Base-by-base conservation (phyloP, 2,329 filamentous ascomycete genomes). In the Fusarium agapanthi region DNA sequence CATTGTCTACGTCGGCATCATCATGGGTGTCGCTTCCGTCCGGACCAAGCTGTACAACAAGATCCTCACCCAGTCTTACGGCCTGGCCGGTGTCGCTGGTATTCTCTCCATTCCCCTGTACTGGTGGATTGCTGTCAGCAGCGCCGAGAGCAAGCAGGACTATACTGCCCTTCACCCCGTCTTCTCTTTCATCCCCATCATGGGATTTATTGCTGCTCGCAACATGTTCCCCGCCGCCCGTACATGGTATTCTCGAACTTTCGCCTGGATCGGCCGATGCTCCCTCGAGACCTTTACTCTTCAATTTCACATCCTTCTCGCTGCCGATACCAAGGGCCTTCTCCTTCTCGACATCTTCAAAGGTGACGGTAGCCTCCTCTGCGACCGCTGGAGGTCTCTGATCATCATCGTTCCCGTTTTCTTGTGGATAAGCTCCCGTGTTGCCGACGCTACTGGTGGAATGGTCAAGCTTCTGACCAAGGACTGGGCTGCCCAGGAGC, bases 291-390 rank as follows among this genome's bases (percentile, higher is more conserved):
- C 88, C 3, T 90, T 88, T 67, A 83, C 89, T 1, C 80, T 92
- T 45, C 88, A 91, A 63, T 87, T 87, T 76, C 90, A 92, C 74
- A 84, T 90, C 54, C 89, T 88, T 83, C 84, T 91, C 14, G 88
- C 88, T 3, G 88, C 86, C 10, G 88, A 91, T 73, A 86, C 87
- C 7, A 86, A 84, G 43, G 87, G 86, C 0, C 74, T 88, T 6
- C 61, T 77, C 12, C 45, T 77, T 4, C 48, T 77, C 16, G 75
- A 67, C 13, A 67, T 62, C n/a, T 74, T 74, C 61, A 37, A 64
- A 15, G 71, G 71, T 1, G 72, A 75, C 2, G 75, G 64, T 5
- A 70, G 68, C 15, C 66, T 77, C 14, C 68, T 77, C 15, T 58
- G 56, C 8, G 75, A 75, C 51, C 74, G 75, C 11, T 77, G 75